phyloP scores from a whole-genome alignment of 2,329 filamentous ascomycete genomes.

The Nemania diffusa region DNA sequence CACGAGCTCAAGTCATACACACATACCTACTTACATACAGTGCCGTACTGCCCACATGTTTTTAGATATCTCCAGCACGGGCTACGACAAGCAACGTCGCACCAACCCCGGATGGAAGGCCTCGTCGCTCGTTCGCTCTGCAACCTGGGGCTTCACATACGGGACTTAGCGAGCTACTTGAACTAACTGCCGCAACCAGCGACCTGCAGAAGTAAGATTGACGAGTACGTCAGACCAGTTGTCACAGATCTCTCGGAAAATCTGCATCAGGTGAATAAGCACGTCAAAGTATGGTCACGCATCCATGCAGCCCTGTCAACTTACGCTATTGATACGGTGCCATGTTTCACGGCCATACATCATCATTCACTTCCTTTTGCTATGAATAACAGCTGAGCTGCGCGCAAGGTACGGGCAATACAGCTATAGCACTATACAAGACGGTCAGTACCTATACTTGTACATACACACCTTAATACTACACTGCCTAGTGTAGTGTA shows the following conservation, averaged over 20 bases:
- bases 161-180: constrained; percentile 8
- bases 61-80: neutral
- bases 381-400: neutral
- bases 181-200: constrained; percentile 22
- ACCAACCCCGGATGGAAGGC: constrained; percentile 1
- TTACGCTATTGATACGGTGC: constrained; percentile 6
- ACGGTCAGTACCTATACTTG: too few species aligned
- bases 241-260: constrained; percentile 28
- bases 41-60: neutral
- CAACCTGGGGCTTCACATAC: constrained; percentile 5
- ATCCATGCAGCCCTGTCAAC: constrained; percentile 28
- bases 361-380: neutral
- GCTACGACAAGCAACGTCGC: constrained; percentile 11
- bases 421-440: neutral
- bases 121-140: constrained; percentile 12
- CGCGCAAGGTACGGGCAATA: neutral
- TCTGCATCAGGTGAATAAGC: constrained; percentile 30
- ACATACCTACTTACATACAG: neutral
- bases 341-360: constrained; percentile 5
- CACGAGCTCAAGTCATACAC: neutral
- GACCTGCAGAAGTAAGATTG: constrained; percentile 32
- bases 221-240: constrained; percentile 24
- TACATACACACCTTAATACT: too few species aligned
- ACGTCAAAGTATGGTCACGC: constrained; percentile 24
- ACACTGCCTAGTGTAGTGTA: neutral